phyloP scores from a whole-genome alignment of 108 stramenopile genomes.

The Discostella pseudostelligera region DNA sequence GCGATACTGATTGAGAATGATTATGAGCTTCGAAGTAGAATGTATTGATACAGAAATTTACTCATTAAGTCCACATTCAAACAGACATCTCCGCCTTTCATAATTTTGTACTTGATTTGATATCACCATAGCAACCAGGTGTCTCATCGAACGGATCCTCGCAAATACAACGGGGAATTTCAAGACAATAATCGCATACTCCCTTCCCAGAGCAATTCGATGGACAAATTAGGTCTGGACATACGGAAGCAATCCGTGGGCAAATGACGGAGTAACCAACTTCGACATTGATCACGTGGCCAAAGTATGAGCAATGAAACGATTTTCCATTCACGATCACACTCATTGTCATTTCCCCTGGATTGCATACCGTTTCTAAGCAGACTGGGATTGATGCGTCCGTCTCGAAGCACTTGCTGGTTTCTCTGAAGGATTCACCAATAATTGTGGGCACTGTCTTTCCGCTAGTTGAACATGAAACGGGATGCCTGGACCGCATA shows the following conservation, averaged over 20 bases:
- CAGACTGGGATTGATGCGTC: constrained; percentile 25
- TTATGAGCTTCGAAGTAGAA: too few relatives aligned
- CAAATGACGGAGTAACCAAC: constrained; percentile 35
- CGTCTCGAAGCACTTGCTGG: constrained; percentile 40
- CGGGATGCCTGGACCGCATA: constrained; percentile 36
- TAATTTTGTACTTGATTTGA: neutral
- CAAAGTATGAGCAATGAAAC: constrained; percentile 21
- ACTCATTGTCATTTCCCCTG: constrained; percentile 29
- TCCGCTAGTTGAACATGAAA: constrained; percentile 30
- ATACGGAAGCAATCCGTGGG: constrained; percentile 40
- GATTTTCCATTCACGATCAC: constrained; percentile 32
- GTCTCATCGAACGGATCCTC: constrained; percentile 32
- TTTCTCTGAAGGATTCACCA: constrained; percentile 39
- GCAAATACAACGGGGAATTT: constrained; percentile 37
- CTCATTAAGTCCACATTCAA: too few relatives aligned
- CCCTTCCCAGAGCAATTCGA: constrained; percentile 44
- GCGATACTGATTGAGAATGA: too few relatives aligned
- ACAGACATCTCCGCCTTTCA: too few relatives aligned
- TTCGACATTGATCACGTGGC: constrained; percentile 28
- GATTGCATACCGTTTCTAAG: constrained; percentile 38
- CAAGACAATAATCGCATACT: constrained; percentile 37
- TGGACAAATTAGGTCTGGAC: constrained; percentile 43
- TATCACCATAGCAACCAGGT: constrained; percentile 16
- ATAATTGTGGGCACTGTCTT: constrained; percentile 8
- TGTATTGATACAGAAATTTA: too few relatives aligned